phyloP scores from a whole-genome alignment of 345 rosid genomes.

The Hypericum androsaemum region DNA sequence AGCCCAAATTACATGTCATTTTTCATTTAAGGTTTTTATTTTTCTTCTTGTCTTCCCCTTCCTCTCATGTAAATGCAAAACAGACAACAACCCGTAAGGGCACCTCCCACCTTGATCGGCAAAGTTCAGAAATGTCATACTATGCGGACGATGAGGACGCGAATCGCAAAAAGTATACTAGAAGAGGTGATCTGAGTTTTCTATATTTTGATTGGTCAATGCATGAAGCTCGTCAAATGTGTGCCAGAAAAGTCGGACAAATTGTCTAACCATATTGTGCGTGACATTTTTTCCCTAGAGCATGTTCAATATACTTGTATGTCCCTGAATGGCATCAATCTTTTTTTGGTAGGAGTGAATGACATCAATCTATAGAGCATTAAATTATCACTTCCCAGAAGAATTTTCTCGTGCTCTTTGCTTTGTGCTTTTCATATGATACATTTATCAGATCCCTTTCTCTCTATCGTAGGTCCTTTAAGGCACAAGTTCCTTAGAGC shows the following conservation, averaged over 20 bases:
- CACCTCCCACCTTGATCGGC: constrained; percentile 56
- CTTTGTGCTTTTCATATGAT: background rate
- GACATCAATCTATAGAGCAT: background rate
- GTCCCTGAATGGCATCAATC: too few relatives aligned
- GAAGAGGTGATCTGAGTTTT: constrained; percentile 55
- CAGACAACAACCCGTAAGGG: constrained; percentile 90
- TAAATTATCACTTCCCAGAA: background rate
- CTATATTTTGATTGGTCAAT: background rate
- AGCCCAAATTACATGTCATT: background rate
- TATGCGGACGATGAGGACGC: constrained; percentile 96
- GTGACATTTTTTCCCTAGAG: too few relatives aligned
- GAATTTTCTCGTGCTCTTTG: background rate
- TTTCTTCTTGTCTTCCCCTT: constrained; percentile 6
- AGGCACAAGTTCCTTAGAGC: constrained; percentile 85
- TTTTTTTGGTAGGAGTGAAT: too few relatives aligned
- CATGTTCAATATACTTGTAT: too few relatives aligned
- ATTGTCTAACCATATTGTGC: too few relatives aligned
- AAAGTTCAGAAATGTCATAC: constrained; percentile 66
- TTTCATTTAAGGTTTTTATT: background rate
- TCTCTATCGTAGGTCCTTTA: constrained; percentile 53
- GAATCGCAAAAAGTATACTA: constrained; percentile 63
- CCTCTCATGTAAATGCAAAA: constrained; percentile 17
- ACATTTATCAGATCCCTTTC: constrained; percentile 6
- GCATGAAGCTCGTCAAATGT: too few relatives aligned
- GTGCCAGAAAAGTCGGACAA: too few relatives aligned